A percentile compares a stretch with the other conserved stretches of the same genome.
phyloP scores from a whole-genome alignment of 2,329 filamentous ascomycete genomes.

The Thelonectria olida region DNA sequence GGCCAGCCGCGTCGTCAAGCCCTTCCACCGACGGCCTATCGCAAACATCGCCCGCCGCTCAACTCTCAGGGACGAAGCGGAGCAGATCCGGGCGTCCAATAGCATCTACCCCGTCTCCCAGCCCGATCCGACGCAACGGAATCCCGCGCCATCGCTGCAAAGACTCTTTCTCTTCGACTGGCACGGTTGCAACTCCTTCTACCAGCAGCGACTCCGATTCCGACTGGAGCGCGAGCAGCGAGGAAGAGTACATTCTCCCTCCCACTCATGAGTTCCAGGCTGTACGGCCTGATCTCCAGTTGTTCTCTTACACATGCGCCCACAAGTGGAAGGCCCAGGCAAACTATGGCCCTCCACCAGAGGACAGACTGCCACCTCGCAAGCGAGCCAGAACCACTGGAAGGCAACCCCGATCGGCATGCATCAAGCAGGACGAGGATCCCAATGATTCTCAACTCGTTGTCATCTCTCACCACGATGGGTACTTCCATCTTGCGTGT shows the following conservation, averaged over 20 bases:
- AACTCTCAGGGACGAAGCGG: neutral
- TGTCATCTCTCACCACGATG: neutral
- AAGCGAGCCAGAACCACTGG: neutral
- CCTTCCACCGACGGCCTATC: neutral
- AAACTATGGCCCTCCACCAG: neutral
- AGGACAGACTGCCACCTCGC: neutral
- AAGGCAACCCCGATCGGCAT: neutral
- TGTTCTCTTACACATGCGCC: neutral
- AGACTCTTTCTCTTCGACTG: neutral
- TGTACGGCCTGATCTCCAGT: neutral
- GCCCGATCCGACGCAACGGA: neutral
- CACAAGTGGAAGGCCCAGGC: neutral
- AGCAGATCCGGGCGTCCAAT: neutral
- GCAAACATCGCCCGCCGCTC: no score
- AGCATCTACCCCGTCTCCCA: neutral
- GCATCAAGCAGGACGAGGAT: neutral
- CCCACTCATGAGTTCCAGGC: neutral
- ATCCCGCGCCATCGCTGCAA: neutral
- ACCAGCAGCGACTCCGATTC: neutral
- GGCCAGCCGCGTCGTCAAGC: no score
- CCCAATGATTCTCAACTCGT: neutral
- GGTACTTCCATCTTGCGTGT: slow-evolving; percentile 6
- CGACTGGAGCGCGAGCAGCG: neutral
- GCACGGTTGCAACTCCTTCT: neutral
- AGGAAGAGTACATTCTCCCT: neutral